Evolutionary conservation across 768 basidiomycete species (phyloP).

Genomic region (Suillus discolor): DNA sequence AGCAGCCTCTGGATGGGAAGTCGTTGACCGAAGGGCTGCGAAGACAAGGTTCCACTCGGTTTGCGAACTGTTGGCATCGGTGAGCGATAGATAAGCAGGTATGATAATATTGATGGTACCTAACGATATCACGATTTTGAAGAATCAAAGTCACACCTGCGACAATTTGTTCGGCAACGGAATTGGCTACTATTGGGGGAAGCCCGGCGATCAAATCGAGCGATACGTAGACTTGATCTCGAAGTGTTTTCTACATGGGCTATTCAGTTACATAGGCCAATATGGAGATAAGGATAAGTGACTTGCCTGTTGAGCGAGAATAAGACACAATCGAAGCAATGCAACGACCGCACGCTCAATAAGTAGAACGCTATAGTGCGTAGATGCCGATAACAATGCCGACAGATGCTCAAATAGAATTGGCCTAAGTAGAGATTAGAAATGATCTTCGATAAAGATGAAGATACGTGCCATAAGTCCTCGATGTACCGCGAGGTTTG

Average conservation of each 20-base stretch:
- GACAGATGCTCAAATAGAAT: conserved; percentile 93
- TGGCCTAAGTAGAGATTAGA: conserved; percentile 62
- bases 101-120: conserved; percentile 32
- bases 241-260: conserved; percentile 62
- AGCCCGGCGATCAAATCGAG: conserved; percentile 87
- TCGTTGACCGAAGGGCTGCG: conserved; percentile 82
- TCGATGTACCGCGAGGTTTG: conserved; percentile 78
- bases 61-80: conserved; percentile 57
- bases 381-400: conserved; percentile 71
- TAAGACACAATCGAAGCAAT: conserved; percentile 79
- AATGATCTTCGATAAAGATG: not conserved
- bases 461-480: conserved; percentile 76
- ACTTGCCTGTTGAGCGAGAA: conserved; percentile 77
- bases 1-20: conserved; percentile 85
- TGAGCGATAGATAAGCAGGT: conserved; percentile 12
- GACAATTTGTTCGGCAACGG: conserved; percentile 90
- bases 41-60: conserved; percentile 97
- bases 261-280: conserved; percentile 6
- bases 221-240: conserved; percentile 94
- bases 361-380: conserved; percentile 85
- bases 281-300: not conserved
- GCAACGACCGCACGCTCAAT: conserved; percentile 94
- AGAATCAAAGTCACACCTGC: conserved; percentile 80
- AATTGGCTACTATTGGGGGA: conserved; percentile 71
- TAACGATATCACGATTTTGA: conserved; percentile 73